Base-by-base conservation (phyloP, 176 grass and related monocot genomes). In the Juncus effusus region DNA sequence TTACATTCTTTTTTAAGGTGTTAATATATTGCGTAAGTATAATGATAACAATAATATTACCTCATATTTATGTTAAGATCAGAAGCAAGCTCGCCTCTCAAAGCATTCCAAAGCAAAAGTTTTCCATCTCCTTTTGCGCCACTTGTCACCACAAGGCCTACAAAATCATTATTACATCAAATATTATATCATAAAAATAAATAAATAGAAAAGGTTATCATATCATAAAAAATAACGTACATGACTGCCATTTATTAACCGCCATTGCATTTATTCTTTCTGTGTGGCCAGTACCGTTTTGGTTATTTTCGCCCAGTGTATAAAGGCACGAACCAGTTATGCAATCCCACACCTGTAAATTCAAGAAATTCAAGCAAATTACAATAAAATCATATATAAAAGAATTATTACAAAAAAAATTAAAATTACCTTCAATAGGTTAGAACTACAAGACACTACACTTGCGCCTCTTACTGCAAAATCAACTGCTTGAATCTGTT, bases 391-490 rank as follows among this genome's bases (percentile, higher is more conserved):
- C 35, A 59, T 9, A 68, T 49, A 35, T 67, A 8, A 36, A 35
- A 64, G 13, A 65, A 36, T 44, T 65, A 58, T 65, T 16, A 47
- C 9, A 49, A 36, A 47, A 9, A 47, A 47, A 47, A 47, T 52
- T 13, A 63, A 10, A 16, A 35, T 63, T 58, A 96, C 93, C 93
- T 96, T 96, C 62, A 96, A 71, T 60, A 89, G 72, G 68, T 96
- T 96, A 69, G 85, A 91, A 88, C 85, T 86, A 67, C 93, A 96
- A 62, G 93, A 96, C 66, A 96, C 87, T 49, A 96, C 36, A 19
- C 93, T 96, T 79, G 93, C 93, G 74, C 93, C 93, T 87, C 86
- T 96, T n/a, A 87, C 93, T 64, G 93, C 93, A 91, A 96, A 96
- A 51, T 86, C 85, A 50, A 85, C 79, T 79, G 87, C 73, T 60